Percentiles rank a stretch among this genome's conserved stretches.
Evolutionary conservation across 2,329 filamentous ascomycete species (phyloP).

Genomic region (Chrysosporium keratinophilum): DNA sequence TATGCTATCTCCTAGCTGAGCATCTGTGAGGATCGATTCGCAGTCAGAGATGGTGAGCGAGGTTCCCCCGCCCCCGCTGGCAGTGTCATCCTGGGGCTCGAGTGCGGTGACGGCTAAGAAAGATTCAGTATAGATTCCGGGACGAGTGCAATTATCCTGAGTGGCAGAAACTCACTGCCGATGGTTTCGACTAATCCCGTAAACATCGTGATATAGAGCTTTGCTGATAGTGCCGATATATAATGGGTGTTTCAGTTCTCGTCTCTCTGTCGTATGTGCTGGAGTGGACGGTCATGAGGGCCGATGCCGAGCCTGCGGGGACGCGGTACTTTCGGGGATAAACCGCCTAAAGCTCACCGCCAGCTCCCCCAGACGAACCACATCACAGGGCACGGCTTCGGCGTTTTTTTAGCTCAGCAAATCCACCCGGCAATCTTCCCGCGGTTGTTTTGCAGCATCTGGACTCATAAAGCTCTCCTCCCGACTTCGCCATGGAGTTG

Average conservation of each 20-base stretch:
- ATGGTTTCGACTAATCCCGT: constrained; percentile 89
- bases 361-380: too few relatives aligned
- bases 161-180: constrained; percentile 56
- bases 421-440: not conserved
- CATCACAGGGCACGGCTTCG: too few relatives aligned
- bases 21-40: constrained; percentile 70
- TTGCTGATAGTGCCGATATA: too few relatives aligned
- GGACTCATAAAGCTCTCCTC: not conserved
- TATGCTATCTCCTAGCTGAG: constrained; percentile 84
- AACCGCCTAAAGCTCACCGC: too few relatives aligned
- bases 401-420: too few relatives aligned
- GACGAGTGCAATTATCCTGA: not conserved
- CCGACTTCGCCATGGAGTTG: not conserved
- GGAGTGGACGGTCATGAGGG: too few relatives aligned
- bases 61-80: constrained; percentile 64
- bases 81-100: constrained; percentile 64
- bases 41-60: constrained; percentile 74
- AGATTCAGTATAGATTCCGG: constrained; percentile 8
- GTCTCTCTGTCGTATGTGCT: too few relatives aligned
- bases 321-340: too few relatives aligned
- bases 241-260: too few relatives aligned
- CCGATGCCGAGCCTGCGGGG: too few relatives aligned
- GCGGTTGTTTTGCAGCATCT: not conserved
- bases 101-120: constrained; percentile 62
- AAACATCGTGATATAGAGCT: constrained; percentile 56